Percentiles rank a stretch among this genome's conserved stretches.
Evolutionary conservation across 768 basidiomycete genomes (phyloP).

Genomic region (Tubosaeta sp.): DNA sequence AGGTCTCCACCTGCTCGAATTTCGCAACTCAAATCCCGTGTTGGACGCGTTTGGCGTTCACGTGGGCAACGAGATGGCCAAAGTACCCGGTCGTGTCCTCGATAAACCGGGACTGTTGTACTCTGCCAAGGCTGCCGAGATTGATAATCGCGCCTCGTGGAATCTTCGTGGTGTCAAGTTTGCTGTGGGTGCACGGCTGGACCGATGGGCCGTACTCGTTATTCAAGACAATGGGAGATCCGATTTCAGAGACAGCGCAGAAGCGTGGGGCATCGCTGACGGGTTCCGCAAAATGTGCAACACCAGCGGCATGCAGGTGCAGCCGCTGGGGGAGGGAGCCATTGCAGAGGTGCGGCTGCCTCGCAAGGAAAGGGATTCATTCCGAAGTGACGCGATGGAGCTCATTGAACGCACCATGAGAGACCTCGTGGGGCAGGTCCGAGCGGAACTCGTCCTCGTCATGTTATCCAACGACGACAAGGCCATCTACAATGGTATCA

Average conservation of each 20-base stretch:
- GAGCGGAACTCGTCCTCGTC: constrained; percentile 35
- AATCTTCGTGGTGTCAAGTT: constrained; percentile 55
- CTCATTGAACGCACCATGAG: constrained; percentile 7
- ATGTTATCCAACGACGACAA: constrained; percentile 46
- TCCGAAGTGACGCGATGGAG: constrained; percentile 45
- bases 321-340: constrained; percentile 21
- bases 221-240: constrained; percentile 51
- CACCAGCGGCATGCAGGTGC: constrained; percentile 58
- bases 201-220: constrained; percentile 65
- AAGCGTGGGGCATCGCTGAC: constrained; percentile 40
- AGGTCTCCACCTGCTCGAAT: constrained; percentile 42
- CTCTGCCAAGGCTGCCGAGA: constrained; percentile 18
- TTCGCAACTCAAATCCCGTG: constrained; percentile 28
- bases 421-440: background rate
- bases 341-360: constrained; percentile 42
- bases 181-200: constrained; percentile 48
- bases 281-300: constrained; percentile 62
- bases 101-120: constrained; percentile 42
- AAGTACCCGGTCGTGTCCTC: constrained; percentile 51
- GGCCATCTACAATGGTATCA: constrained; percentile 47
- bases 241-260: constrained; percentile 50
- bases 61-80: constrained; percentile 46
- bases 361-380: constrained; percentile 40
- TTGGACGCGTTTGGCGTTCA: constrained; percentile 41
- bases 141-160: constrained; percentile 46